These are phyloP conservation scores for Amanita rimosa DNA, from an alignment of 768 basidiomycete species.

Conservation along the genomic window DNA sequence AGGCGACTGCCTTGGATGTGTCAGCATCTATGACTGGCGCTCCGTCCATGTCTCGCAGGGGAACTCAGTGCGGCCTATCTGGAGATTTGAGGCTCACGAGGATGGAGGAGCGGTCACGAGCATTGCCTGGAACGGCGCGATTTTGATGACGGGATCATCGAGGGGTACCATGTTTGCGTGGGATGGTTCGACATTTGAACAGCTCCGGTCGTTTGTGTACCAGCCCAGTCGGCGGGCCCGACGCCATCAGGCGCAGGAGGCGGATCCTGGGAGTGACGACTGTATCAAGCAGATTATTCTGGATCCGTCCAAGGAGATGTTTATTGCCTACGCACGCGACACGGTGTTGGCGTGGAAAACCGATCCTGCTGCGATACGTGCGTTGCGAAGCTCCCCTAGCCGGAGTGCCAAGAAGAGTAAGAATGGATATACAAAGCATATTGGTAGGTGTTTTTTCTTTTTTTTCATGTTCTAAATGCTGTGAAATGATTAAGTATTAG, in stretches of 20 bases:
- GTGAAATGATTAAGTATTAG: not conserved
- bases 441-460: conserved; percentile 25
- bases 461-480: conserved; percentile 2
- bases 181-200: conserved; percentile 54
- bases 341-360: conserved; percentile 61
- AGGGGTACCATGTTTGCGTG: conserved; percentile 49
- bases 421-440: conserved; percentile 26
- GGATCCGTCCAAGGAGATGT: conserved; percentile 34
- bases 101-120: conserved; percentile 52
- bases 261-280: conserved; percentile 20
- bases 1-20: conserved; percentile 56
- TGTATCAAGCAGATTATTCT: conserved; percentile 48
- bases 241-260: not conserved
- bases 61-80: conserved; percentile 23
- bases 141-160: conserved; percentile 56
- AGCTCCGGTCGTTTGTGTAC: conserved; percentile 41
- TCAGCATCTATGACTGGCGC: conserved; percentile 51
- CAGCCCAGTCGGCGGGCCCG: conserved; percentile 21
- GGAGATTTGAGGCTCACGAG: conserved; percentile 50
- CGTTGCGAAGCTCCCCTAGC: conserved; percentile 17
- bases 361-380: conserved; percentile 27
- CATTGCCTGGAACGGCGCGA: conserved; percentile 46
- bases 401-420: conserved; percentile 16
- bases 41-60: conserved; percentile 1
- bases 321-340: conserved; percentile 52